Conservation (phyloP, 2,329 filamentous ascomycete genomes). For the Alternaria conjuncta region DNA sequence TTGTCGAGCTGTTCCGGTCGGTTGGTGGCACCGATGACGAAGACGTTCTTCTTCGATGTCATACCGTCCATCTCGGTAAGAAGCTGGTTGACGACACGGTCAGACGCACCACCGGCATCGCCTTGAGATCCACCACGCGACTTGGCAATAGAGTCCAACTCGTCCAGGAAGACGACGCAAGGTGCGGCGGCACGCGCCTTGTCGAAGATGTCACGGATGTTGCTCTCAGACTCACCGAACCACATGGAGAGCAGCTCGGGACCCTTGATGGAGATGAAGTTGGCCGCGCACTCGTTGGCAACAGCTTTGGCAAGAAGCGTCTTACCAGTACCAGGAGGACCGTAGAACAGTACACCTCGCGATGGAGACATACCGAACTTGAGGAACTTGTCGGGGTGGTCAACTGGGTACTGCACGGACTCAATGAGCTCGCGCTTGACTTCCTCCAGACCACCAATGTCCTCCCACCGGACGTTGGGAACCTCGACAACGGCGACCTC, state of each 20-base stretch:
- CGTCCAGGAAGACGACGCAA: constrained; percentile 98
- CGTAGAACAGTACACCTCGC: constrained; percentile 98
- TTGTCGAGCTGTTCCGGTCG: constrained; percentile 98
- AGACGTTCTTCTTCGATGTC: constrained; percentile 99
- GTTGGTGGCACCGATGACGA: constrained; percentile 99
- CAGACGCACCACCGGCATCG: constrained; percentile 96
- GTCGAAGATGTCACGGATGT: constrained; percentile 99
- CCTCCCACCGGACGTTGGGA: constrained; percentile 99
- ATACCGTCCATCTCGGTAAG: constrained; percentile 99
- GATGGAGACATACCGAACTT: constrained; percentile 99
- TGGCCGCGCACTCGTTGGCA: constrained; percentile 98
- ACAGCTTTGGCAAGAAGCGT: constrained; percentile 99
- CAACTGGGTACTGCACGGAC: constrained; percentile 97
- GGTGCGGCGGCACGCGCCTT: constrained; percentile 97
- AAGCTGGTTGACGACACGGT: constrained; percentile 99
- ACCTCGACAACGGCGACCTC: constrained; percentile 99
- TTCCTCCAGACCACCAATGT: constrained; percentile 96
- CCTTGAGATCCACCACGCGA: constrained; percentile 96
- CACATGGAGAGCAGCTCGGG: constrained; percentile 99
- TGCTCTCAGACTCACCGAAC: constrained; percentile 99
- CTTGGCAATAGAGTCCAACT: constrained; percentile 99
- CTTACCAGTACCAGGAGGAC: constrained; percentile 99
- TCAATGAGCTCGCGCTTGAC: constrained; percentile 99
- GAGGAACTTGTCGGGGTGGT: constrained; percentile 99
- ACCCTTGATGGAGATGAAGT: constrained; percentile 99